Evolutionary conservation across 176 grass and related monocot genomes (phyloP), one percentile per base, ranked within the genome.

Genomic region (Zoysia japonica): DNA sequence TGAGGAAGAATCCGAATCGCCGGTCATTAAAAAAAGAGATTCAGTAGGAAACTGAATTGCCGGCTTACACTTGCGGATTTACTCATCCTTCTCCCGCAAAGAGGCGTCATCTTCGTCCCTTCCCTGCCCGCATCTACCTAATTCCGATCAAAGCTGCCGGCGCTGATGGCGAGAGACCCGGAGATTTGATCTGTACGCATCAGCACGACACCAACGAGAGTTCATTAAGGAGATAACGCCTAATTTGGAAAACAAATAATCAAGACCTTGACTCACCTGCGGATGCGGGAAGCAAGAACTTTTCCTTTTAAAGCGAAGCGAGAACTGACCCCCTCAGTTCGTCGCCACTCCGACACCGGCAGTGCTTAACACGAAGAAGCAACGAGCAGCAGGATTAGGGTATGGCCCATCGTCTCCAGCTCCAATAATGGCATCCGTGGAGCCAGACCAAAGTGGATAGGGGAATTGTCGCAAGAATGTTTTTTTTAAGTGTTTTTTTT

Each of bases 1-100:
- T 36, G 73, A 28, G 47, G 19, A 61, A 57, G 49, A 51, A 42
- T 43, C 15, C 11, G 9, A 45, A 68, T 19, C 5, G 11, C 50
- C 76, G 44, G 64, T 17, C 41, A 13, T 15, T 2, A 37, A 10
- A 75, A 44, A 75, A 51, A 3, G 2, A 0, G 14, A 63, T 44
- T 43, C 37, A 37, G 37, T 11, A 57, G 7, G 36, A 88, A 63
- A 37, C 3, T n/a, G 82, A 64, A 16, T 13, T 53, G 10, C 13
- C 4, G 41, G 68, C 92, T 91, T 86, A 94, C 92, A 85, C 44
- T 69, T 78, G 68, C 63, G 68, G 88, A 94, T 91, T 80, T 72
- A 65, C 49, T 68, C 92, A 89, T 91, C 78, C 74, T 87, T 50
- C 70, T 56, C 54, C 16, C 1, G 14, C 4, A 50, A 9, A 7